Evolutionary conservation across 2,329 filamentous ascomycete genomes (phyloP), one percentile per base, ranked within the genome.

Genomic region (Amphichorda felina): DNA sequence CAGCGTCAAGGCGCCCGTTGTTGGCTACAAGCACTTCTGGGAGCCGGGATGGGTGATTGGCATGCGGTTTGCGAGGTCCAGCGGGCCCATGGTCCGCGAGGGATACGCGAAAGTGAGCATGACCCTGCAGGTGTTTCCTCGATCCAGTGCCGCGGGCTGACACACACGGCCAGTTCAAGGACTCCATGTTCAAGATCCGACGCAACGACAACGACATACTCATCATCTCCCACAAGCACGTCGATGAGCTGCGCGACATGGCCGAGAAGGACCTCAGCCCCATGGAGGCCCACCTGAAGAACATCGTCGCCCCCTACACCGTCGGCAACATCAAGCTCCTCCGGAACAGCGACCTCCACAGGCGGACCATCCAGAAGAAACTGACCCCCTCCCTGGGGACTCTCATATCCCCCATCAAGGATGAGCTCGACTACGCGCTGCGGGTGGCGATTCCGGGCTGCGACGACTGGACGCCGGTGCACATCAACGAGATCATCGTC

Each of bases 401-500:
- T 5, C 14, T 36, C 7, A 25, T 37, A 8, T 18, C 36, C 6
- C 5, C 28, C 3, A 10, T 41, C 10, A 32, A 37, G 21, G 24
- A 34, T 11, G 39, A 41, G 34, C 34, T 41, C 8, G 26, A 37
- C 4, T 31, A 22, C 22, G 36, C 37, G 3, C 3, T 31, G 14
- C 57, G 55, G 9, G 59, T 60, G 2, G 66, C 70, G 45, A 68
- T 71, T 28, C 64, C 66, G 5, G 49, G 55, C 13, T 70, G 66
- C 42, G 51, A 63, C 37, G 70, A 74, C 40, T 75, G 72, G 72
- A 72, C 64, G 1, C 48, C 67, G 0, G 61, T 4, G 6, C 13
- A 19, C 32, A 24, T 25, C 32, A n/a, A 39, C 22, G 17, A 33
- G 5, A 8, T 30, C 15, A 34, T 22, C 19, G 6, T 43, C 4